Evolutionary conservation across 352 stramenopile species (phyloP), one percentile per base, ranked within the genome.

Genomic region (Phytopythium ostracodes): DNA sequence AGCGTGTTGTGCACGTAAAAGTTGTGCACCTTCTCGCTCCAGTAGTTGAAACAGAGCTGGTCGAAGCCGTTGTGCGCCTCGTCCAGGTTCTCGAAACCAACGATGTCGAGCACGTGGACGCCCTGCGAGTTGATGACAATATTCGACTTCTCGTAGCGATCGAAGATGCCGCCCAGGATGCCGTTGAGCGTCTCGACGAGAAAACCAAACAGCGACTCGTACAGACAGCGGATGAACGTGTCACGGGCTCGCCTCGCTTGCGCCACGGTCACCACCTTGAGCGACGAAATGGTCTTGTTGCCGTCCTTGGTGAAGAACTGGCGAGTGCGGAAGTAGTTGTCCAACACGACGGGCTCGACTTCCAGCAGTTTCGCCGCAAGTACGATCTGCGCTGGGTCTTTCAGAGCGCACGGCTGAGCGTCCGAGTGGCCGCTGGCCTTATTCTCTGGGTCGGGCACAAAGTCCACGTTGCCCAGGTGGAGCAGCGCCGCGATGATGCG

Each of bases 301-400:
- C 71, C 73, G 58, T 92, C 83, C 42, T 90, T 90, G 0, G 79
- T 87, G 60, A 90, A 90, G 59, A 90, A 92, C 49, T 90, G 79
- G 6, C 85, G 81, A 8, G 85, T 94, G 2, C 85, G 81, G 61
- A 94, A 94, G 62, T 92, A 94, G 58, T 94, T 91, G 62, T 94
- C 85, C 29, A 94, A 63, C 3, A 92, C 85, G 2, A 91, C 79
- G 15, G 85, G 83, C 33, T 92, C 81, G 4, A 94, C 81, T 43
- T 92, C 85, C 2, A 94, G 66, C 0, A 94, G 60, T 18, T 84
- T 87, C 1, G 85, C 79, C 9, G 84, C 85, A 0, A 88, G 62
- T 24, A 88, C 63, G 61, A 94, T 82, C 56, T 88, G 77, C 24
- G 73, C 64, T 2, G 79, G 77, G 47, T 91, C 81, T 50, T 92